Evolutionary conservation across 1,284 basidiomycete genomes (phyloP).

Genomic region (Hymenochaete sp.): DNA sequence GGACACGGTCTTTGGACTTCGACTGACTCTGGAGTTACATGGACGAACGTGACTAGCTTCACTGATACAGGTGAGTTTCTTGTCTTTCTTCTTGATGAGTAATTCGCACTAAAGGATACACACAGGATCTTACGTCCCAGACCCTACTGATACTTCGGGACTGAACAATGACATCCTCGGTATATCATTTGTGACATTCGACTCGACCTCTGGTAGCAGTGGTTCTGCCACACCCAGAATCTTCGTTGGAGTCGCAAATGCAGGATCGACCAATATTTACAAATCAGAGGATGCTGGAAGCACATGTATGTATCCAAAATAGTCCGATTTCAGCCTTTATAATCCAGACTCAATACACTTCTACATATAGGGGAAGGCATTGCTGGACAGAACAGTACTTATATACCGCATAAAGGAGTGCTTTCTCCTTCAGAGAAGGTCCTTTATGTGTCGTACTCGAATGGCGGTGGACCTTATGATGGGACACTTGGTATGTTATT

Average conservation of each 20-base stretch:
- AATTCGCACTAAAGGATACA: not conserved
- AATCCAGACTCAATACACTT: not conserved
- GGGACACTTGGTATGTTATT: constrained; percentile 29
- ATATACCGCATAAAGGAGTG: constrained; percentile 57
- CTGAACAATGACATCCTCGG: constrained; percentile 49
- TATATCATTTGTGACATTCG: constrained; percentile 60
- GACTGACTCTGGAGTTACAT: constrained; percentile 45
- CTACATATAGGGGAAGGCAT: constrained; percentile 41
- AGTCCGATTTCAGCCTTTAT: not conserved
- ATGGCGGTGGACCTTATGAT: constrained; percentile 46
- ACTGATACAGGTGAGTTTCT: constrained; percentile 38
- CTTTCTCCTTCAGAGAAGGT: constrained; percentile 47
- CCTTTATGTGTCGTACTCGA: constrained; percentile 49
- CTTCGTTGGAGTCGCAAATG: constrained; percentile 56
- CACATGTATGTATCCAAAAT: constrained; percentile 35
- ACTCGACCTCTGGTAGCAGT: constrained; percentile 43
- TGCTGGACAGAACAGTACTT: constrained; percentile 47
- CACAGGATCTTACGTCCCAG: constrained; percentile 45
- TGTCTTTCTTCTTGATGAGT: not conserved
- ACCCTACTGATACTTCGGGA: constrained; percentile 46
- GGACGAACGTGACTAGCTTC: constrained; percentile 49
- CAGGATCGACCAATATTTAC: constrained; percentile 45
- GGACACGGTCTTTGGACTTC: constrained; percentile 61
- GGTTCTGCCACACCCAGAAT: constrained; percentile 52
- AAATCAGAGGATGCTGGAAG: constrained; percentile 46